A percentile compares a stretch with the other conserved stretches of the same genome.
phyloP scores from a whole-genome alignment of 352 stramenopile genomes.

The Halophytophthora batemanensis region DNA sequence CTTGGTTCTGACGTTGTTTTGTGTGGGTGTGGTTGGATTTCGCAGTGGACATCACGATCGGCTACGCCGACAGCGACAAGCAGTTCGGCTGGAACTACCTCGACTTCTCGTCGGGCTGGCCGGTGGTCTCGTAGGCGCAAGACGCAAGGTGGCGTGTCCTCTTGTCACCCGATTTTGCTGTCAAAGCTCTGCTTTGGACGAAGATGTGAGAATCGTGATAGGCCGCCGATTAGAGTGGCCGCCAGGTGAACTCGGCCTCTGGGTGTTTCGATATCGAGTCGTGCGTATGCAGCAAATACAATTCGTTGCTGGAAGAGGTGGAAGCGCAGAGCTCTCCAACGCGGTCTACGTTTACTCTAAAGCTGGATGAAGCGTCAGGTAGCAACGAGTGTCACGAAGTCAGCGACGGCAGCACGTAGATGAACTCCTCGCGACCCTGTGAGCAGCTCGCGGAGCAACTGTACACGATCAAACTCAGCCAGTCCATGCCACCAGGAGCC shows the following conservation, averaged over 20 bases:
- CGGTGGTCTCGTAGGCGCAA: constrained; percentile 11
- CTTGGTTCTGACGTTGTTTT: not conserved
- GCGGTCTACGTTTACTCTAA: not conserved
- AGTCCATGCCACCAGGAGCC: constrained; percentile 64
- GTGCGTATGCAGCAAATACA: too few species aligned
- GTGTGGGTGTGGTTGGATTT: not conserved
- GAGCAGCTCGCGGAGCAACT: constrained; percentile 68
- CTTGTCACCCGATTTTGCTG: too few species aligned
- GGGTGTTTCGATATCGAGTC: too few species aligned
- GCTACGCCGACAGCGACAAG: constrained; percentile 45
- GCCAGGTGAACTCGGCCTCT: too few species aligned
- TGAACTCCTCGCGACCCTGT: constrained; percentile 61
- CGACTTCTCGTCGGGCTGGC: constrained; percentile 43
- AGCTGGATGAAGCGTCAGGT: too few species aligned
- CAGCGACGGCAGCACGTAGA: constrained; percentile 52
- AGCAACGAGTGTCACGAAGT: constrained; percentile 2
- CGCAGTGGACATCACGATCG: constrained; percentile 32
- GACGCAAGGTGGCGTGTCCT: too few species aligned
- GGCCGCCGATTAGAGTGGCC: too few species aligned
- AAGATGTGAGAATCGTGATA: too few species aligned
- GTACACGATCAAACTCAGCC: constrained; percentile 75
- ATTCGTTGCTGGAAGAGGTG: too few species aligned
- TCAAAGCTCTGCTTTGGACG: too few species aligned
- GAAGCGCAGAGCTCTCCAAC: not conserved
- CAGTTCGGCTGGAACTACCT: constrained; percentile 57